Evolutionary conservation across 345 rosid species (phyloP).

Genomic region (Salix koriyanagi): DNA sequence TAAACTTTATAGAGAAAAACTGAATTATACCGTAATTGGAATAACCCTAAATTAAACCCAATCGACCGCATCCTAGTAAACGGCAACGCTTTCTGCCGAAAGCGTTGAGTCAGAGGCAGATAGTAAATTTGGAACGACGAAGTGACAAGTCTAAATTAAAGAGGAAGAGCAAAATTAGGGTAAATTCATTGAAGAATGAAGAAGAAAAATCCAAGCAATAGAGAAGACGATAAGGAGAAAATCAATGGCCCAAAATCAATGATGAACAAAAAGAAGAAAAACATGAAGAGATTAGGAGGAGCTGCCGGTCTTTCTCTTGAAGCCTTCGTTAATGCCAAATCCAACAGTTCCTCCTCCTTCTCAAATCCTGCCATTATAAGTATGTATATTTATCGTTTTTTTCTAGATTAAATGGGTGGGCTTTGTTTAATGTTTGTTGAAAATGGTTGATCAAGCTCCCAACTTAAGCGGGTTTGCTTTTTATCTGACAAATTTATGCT

Average conservation of each 20-base stretch:
- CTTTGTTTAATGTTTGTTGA: neutral
- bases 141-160: neutral
- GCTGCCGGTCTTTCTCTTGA: constrained; percentile 69
- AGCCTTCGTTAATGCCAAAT: constrained; percentile 67
- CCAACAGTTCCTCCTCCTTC: constrained; percentile 32
- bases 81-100: neutral
- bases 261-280: constrained; percentile 39
- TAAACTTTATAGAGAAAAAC: neutral
- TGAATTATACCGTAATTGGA: neutral
- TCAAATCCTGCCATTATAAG: constrained; percentile 71
- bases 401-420: neutral
- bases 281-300: constrained; percentile 72
- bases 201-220: constrained; percentile 39
- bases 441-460: neutral
- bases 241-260: constrained; percentile 18
- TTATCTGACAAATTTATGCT: neutral
- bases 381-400: constrained; percentile 6
- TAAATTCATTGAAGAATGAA: neutral
- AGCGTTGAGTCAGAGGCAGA: neutral
- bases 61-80: neutral
- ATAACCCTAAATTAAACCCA: neutral
- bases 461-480: neutral
- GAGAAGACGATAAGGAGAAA: constrained; percentile 1
- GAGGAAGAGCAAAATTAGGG: constrained; percentile 2
- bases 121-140: neutral